Percentiles rank a stretch among this genome's conserved stretches.
phyloP scores from a whole-genome alignment of 1,284 basidiomycete genomes.

The Moesziomyces globuligerus region DNA sequence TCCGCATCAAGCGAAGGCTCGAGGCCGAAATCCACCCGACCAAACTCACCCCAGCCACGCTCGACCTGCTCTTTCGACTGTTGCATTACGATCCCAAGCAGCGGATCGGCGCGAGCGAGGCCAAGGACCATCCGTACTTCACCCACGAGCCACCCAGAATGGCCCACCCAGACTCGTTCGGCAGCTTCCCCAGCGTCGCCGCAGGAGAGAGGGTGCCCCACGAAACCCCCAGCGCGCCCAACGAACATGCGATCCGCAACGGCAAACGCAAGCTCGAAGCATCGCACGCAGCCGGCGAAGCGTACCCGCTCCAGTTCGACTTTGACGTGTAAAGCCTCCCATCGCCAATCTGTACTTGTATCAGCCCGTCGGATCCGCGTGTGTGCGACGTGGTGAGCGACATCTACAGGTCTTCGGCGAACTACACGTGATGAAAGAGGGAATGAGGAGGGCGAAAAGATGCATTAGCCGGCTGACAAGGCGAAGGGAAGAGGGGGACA shows the following conservation, averaged over 20 bases:
- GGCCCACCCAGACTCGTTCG: conserved; percentile 96
- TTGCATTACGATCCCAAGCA: conserved; percentile 88
- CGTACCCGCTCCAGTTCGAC: conserved; percentile 34
- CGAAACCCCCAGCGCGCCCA: conserved; percentile 11
- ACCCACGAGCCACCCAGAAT: conserved; percentile 85
- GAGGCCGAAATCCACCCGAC: conserved; percentile 77
- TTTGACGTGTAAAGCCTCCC: conserved; percentile 6
- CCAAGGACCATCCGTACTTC: conserved; percentile 90
- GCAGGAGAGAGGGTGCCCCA: conserved; percentile 80
- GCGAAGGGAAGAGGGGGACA: background rate
- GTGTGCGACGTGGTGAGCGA: too few species aligned
- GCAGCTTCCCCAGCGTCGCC: conserved; percentile 94
- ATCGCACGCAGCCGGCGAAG: too few species aligned
- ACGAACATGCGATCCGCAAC: background rate
- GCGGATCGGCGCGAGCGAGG: conserved; percentile 86
- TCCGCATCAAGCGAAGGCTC: conserved; percentile 1
- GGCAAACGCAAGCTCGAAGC: background rate
- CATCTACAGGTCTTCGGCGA: conserved; percentile 2
- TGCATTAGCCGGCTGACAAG: too few species aligned
- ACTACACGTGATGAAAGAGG: background rate
- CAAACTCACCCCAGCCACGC: conserved; percentile 73
- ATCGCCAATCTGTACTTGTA: background rate
- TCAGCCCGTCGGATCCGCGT: background rate
- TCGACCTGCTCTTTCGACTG: conserved; percentile 84
- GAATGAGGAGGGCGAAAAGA: too few species aligned